These are phyloP conservation scores for Xylariales sp. DNA, from an alignment of 2,329 filamentous ascomycete genomes.

Conservation along the genomic window DNA sequence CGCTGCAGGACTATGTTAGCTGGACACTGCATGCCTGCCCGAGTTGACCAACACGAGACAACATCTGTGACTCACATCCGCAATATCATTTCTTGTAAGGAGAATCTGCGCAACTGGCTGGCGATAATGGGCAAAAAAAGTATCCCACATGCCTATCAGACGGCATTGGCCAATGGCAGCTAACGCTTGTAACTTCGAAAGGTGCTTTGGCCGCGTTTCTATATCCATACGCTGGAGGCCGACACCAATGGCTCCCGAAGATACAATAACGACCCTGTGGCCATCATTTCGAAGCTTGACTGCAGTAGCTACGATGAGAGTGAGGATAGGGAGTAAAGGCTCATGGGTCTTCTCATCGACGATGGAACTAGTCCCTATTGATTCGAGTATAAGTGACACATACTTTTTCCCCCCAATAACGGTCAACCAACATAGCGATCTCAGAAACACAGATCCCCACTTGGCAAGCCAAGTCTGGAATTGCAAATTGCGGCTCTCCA, in stretches of 20 bases:
- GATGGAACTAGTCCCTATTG: slow-evolving; percentile 94
- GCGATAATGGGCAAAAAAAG: slow-evolving; percentile 78
- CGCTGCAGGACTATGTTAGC: too few species aligned
- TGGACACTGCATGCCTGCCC: too few species aligned
- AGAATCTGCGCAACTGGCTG: slow-evolving; percentile 95
- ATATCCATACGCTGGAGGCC: slow-evolving; percentile 87
- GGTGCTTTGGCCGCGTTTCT: slow-evolving; percentile 80
- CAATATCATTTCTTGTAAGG: slow-evolving; percentile 92
- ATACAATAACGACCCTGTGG: slow-evolving; percentile 92
- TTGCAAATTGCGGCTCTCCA: too few species aligned
- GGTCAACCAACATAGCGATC: too few species aligned
- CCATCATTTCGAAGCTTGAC: slow-evolving; percentile 84
- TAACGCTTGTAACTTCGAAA: slow-evolving; percentile 86
- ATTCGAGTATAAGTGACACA: slow-evolving; percentile 4
- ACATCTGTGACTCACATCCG: slow-evolving; percentile 59
- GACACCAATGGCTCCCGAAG: slow-evolving; percentile 93
- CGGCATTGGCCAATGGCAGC: slow-evolving; percentile 95
- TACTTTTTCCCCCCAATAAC: neutral
- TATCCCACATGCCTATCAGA: slow-evolving; percentile 93
- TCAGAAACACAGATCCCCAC: too few species aligned
- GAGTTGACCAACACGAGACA: neutral
- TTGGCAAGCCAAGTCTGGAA: too few species aligned
- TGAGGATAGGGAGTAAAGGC: slow-evolving; percentile 84
- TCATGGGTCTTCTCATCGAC: slow-evolving; percentile 95
- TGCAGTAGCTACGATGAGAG: slow-evolving; percentile 90